Percentiles rank a stretch among this genome's conserved stretches.
phyloP scores from a whole-genome alignment of 805 yeast genomes.

The Starmerella geochares region DNA sequence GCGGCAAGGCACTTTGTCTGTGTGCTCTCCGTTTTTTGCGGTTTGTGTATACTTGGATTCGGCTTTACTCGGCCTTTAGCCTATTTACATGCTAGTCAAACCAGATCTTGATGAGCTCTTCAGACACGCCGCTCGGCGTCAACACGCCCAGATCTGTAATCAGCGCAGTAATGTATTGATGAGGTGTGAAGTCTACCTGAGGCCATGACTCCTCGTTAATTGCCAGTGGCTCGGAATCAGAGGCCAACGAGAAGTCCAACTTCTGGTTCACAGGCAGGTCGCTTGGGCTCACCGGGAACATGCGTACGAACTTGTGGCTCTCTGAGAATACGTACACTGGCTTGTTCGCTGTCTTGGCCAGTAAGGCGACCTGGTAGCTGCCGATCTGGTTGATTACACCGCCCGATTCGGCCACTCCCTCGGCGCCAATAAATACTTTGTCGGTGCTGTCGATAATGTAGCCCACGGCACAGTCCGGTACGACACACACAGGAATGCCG shows the following conservation, averaged over 20 bases:
- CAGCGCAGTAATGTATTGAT: constrained; percentile 86
- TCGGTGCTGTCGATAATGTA: constrained; percentile 82
- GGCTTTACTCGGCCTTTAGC: background rate
- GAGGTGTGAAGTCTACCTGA: constrained; percentile 85
- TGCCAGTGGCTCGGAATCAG: constrained; percentile 21
- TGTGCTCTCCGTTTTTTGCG: too few species aligned
- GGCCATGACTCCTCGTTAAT: constrained; percentile 38
- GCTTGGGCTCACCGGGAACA: constrained; percentile 87
- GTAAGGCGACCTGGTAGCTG: constrained; percentile 84
- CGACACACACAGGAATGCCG: constrained; percentile 77
- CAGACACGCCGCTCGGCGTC: constrained; percentile 97
- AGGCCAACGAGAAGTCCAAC: constrained; percentile 35
- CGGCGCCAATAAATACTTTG: constrained; percentile 94
- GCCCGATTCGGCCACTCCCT: constrained; percentile 98
- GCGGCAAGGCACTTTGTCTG: too few species aligned
- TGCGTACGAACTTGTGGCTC: constrained; percentile 88
- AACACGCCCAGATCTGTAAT: constrained; percentile 93
- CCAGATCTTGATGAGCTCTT: constrained; percentile 96
- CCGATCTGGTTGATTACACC: constrained; percentile 92
- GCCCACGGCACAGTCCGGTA: constrained; percentile 91
- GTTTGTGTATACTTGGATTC: too few species aligned
- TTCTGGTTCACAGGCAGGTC: constrained; percentile 63
- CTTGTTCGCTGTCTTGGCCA: constrained; percentile 80
- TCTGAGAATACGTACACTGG: constrained; percentile 93
- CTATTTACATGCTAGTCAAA: constrained; percentile 46